phyloP scores from a whole-genome alignment of 2,329 filamentous ascomycete species.

The Epichloe uncinata region DNA sequence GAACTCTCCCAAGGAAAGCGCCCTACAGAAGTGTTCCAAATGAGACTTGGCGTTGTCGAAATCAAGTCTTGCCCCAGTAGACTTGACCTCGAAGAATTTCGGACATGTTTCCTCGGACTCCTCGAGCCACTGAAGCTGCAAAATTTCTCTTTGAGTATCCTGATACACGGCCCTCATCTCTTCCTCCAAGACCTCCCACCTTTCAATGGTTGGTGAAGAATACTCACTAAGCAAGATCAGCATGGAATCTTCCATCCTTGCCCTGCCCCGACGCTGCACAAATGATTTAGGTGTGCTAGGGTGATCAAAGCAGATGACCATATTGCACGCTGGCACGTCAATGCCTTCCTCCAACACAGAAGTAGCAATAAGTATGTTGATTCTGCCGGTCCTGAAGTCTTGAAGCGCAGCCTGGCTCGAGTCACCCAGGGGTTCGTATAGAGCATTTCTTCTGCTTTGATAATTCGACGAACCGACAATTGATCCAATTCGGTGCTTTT shows the following conservation, averaged over 20 bases:
- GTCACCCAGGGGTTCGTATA: slow-evolving; percentile 24
- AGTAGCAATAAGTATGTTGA: slow-evolving; percentile 48
- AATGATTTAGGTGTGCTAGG: slow-evolving; percentile 40
- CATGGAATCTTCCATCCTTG: slow-evolving; percentile 35
- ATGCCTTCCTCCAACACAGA: slow-evolving; percentile 56
- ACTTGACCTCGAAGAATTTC: slow-evolving; percentile 22
- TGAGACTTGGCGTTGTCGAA: slow-evolving; percentile 63
- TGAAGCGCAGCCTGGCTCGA: slow-evolving; percentile 23
- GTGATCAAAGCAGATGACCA: slow-evolving; percentile 44
- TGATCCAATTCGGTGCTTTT: slow-evolving; percentile 35
- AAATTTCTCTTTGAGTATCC: slow-evolving; percentile 42
- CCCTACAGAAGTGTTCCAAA: slow-evolving; percentile 67
- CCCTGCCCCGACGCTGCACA: slow-evolving; percentile 43
- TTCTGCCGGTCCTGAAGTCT: slow-evolving; percentile 38
- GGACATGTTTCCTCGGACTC: slow-evolving; percentile 17
- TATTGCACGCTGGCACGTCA: slow-evolving; percentile 50
- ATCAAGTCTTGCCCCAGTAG: slow-evolving; percentile 51
- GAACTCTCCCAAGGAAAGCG: slow-evolving; percentile 43
- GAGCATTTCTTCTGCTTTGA: slow-evolving; percentile 21
- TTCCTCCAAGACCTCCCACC: slow-evolving; percentile 56
- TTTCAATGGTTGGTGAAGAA: slow-evolving; percentile 15
- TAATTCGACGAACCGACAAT: slow-evolving; percentile 41
- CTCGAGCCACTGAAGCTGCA: slow-evolving; percentile 35
- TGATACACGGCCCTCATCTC: slow-evolving; percentile 61
- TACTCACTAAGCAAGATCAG: slow-evolving; percentile 33